A percentile compares a stretch with the other conserved stretches of the same genome.
Evolutionary conservation across 2,329 filamentous ascomycete genomes (phyloP).

Genomic region (Penicillium sp.): DNA sequence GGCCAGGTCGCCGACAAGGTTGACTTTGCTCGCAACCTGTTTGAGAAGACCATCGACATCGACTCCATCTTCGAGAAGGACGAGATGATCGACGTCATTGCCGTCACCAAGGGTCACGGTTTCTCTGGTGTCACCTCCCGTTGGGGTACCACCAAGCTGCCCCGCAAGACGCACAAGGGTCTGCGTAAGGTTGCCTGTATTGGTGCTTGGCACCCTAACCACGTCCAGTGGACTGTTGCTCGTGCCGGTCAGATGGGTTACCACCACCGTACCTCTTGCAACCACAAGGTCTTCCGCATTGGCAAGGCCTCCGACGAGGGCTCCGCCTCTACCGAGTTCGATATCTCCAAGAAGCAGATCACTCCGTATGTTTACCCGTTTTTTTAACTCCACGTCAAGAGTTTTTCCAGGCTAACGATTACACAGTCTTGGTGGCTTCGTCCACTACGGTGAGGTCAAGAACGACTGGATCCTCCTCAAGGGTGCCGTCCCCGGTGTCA

Average conservation of each 20-base stretch:
- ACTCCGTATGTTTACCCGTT: conserved; percentile 74
- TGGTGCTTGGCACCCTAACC: conserved; percentile 99
- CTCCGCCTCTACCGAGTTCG: conserved; percentile 91
- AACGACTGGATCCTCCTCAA: conserved; percentile 99
- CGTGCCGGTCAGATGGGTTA: conserved; percentile 99
- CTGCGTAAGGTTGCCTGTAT: conserved; percentile 99
- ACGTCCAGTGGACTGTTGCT: conserved; percentile 99
- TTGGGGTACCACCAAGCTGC: conserved; percentile 99
- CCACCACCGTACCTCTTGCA: conserved; percentile 99
- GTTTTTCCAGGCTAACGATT: conserved; percentile 33
- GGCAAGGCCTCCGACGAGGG: conserved; percentile 86
- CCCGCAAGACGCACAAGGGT: conserved; percentile 99
- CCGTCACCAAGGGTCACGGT: conserved; percentile 99
- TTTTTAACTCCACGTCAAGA: not conserved
- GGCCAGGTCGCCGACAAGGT: conserved; percentile 96
- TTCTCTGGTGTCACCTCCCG: conserved; percentile 94
- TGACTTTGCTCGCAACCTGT: conserved; percentile 86
- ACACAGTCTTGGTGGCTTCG: conserved; percentile 90
- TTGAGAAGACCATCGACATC: conserved; percentile 98
- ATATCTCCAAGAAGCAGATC: conserved; percentile 98
- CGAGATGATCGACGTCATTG: conserved; percentile 99
- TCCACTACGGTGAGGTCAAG: conserved; percentile 98
- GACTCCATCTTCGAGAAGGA: conserved; percentile 96
- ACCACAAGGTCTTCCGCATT: conserved; percentile 99
- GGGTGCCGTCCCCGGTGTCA: conserved; percentile 94